Evolutionary conservation across 108 stramenopile genomes (phyloP).

Genomic region (Discostella stelligeroides): DNA sequence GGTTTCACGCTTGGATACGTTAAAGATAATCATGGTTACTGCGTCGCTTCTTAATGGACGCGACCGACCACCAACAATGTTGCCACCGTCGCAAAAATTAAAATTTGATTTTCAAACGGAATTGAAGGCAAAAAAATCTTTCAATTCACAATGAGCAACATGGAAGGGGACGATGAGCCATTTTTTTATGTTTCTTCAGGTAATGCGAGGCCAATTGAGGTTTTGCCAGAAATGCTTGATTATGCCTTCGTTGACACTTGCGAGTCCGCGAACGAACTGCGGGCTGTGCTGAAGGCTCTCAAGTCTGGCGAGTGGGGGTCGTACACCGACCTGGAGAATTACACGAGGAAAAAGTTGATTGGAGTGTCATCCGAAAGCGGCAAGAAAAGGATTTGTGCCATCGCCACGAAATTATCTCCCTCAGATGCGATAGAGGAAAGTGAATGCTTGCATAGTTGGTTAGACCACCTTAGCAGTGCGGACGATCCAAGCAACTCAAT

Average conservation of each 20-base stretch:
- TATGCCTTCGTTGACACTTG: constrained; percentile 63
- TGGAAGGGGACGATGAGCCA: constrained; percentile 16
- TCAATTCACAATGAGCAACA: constrained; percentile 15
- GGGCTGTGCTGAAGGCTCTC: constrained; percentile 47
- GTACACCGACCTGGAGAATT: constrained; percentile 53
- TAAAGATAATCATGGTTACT: constrained; percentile 41
- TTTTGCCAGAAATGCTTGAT: constrained; percentile 70
- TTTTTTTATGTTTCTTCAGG: neutral
- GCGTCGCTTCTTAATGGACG: too few species aligned
- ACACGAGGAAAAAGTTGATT: constrained; percentile 45
- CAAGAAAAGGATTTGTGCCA: constrained; percentile 25
- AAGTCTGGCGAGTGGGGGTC: constrained; percentile 55
- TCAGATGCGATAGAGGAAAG: constrained; percentile 32
- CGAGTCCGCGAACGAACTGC: constrained; percentile 28
- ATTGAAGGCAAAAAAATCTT: too few species aligned
- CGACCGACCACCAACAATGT: too few species aligned
- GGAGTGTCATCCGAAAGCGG: constrained; percentile 45
- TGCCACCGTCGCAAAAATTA: too few species aligned
- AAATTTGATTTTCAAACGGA: too few species aligned
- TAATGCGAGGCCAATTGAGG: neutral
- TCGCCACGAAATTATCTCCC: constrained; percentile 16
- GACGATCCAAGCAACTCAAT: neutral
- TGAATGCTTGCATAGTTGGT: constrained; percentile 26
- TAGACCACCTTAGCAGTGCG: constrained; percentile 4
- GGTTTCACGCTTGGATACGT: constrained; percentile 73